Conservation (phyloP, 1,139 yeast genomes). For the Arxiozyma telluris region DNA sequence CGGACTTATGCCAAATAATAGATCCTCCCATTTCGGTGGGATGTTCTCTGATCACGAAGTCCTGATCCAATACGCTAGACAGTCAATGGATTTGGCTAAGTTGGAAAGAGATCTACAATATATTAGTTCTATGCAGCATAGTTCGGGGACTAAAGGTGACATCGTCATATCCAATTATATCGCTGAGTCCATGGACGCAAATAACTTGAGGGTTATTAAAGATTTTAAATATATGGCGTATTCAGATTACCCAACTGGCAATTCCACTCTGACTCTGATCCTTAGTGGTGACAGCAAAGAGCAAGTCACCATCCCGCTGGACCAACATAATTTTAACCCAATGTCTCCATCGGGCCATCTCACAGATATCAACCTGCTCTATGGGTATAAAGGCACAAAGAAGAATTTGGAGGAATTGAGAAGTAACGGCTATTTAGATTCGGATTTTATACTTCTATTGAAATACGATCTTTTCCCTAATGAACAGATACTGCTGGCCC, state of each 20-base stretch:
- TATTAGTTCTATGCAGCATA: conserved; percentile 76
- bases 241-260: conserved; percentile 45
- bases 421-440: conserved; percentile 30
- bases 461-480: conserved; percentile 51
- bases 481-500: conserved; percentile 45
- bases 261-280: conserved; percentile 2
- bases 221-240: conserved; percentile 45
- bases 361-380: conserved; percentile 41
- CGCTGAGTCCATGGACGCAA: conserved; percentile 47
- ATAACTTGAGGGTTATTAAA: conserved; percentile 48
- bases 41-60: conserved; percentile 54
- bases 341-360: conserved; percentile 53
- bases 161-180: conserved; percentile 60
- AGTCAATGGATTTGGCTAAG: conserved; percentile 44
- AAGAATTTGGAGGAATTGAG: conserved; percentile 46
- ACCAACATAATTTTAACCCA: conserved; percentile 53
- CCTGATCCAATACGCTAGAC: conserved; percentile 42
- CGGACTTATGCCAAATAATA: conserved; percentile 40
- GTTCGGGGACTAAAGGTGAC: conserved; percentile 85
- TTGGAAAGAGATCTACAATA: conserved; percentile 69
- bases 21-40: conserved; percentile 44
- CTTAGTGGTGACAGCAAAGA: conserved; percentile 30
- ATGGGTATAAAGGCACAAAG: conserved; percentile 56
- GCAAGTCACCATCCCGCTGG: conserved; percentile 29
- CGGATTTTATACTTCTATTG: conserved; percentile 48